These are phyloP conservation scores for Lentinula edodes DNA, from an alignment of 768 basidiomycete species.

Conservation along the genomic window DNA sequence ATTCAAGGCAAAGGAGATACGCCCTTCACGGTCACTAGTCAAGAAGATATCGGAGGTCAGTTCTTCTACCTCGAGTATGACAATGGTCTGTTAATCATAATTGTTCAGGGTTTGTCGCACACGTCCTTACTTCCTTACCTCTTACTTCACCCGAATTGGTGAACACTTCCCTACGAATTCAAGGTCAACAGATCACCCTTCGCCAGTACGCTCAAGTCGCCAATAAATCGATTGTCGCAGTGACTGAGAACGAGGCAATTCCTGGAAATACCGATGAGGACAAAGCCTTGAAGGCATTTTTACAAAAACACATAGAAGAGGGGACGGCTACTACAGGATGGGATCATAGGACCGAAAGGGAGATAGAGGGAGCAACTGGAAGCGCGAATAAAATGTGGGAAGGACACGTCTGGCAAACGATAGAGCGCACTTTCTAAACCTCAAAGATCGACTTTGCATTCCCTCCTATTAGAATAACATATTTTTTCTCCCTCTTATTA, in stretches of 20 bases:
- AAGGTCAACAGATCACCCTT: constrained; percentile 26
- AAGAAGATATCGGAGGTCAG: constrained; percentile 24
- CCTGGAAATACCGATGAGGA: not conserved
- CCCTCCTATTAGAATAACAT: too few species aligned
- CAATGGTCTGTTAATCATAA: not conserved
- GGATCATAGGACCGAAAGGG: constrained; percentile 7
- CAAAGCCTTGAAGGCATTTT: not conserved
- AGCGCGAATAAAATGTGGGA: constrained; percentile 16
- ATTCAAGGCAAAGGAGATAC: constrained; percentile 24
- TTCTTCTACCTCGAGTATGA: not conserved
- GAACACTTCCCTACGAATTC: constrained; percentile 25
- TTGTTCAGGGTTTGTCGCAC: constrained; percentile 24
- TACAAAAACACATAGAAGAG: constrained; percentile 4
- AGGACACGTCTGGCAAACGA: constrained; percentile 15
- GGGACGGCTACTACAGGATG: constrained; percentile 14
- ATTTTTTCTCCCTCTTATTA: too few species aligned
- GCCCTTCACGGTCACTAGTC: constrained; percentile 21
- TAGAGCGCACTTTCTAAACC: not conserved
- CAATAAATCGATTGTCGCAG: constrained; percentile 7
- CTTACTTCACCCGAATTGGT: constrained; percentile 14
- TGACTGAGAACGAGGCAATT: not conserved
- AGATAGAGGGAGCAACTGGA: constrained; percentile 11
- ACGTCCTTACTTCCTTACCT: constrained; percentile 27
- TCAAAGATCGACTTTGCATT: too few species aligned
- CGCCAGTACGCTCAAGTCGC: constrained; percentile 18